Conservation (phyloP, 805 yeast genomes). For the Cyberlindnera maritima region DNA sequence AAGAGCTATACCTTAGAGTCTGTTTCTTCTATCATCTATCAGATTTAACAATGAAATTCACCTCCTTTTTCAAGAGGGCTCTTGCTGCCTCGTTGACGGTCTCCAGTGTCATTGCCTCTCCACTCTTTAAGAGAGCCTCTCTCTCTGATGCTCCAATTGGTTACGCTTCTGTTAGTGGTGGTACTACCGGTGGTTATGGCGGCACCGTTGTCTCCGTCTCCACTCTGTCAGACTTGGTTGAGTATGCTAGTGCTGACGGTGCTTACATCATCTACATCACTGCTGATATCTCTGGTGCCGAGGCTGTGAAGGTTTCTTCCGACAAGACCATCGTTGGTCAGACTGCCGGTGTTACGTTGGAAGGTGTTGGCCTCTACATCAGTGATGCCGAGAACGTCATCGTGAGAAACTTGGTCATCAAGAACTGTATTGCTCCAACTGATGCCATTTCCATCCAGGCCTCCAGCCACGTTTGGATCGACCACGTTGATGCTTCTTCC, state of each 20-base stretch:
- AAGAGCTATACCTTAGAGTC: too few species aligned
- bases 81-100: not conserved
- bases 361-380: slow-evolving; percentile 5
- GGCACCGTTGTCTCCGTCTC: slow-evolving; percentile 5
- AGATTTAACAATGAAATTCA: not conserved
- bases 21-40: too few species aligned
- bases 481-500: slow-evolving; percentile 5
- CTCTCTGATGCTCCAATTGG: slow-evolving; percentile 4
- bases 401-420: slow-evolving; percentile 6
- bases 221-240: not conserved
- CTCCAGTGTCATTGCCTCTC: not conserved
- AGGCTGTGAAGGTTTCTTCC: slow-evolving; percentile 3
- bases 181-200: slow-evolving; percentile 9
- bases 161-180: slow-evolving; percentile 4
- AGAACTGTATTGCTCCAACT: slow-evolving; percentile 6
- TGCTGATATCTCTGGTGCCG: slow-evolving; percentile 4
- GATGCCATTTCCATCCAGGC: slow-evolving; percentile 2
- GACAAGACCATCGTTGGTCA: slow-evolving; percentile 9
- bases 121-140: slow-evolving; percentile 1
- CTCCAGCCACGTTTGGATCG: slow-evolving; percentile 7
- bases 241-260: slow-evolving; percentile 2
- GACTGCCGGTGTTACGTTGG: slow-evolving; percentile 4
- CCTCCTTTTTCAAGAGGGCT: not conserved
- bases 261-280: slow-evolving; percentile 5
- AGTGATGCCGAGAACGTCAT: slow-evolving; percentile 4